A percentile compares a stretch with the other conserved stretches of the same genome.
Conservation (phyloP, 2,329 filamentous ascomycete genomes). For the Colletotrichum sp. region DNA sequence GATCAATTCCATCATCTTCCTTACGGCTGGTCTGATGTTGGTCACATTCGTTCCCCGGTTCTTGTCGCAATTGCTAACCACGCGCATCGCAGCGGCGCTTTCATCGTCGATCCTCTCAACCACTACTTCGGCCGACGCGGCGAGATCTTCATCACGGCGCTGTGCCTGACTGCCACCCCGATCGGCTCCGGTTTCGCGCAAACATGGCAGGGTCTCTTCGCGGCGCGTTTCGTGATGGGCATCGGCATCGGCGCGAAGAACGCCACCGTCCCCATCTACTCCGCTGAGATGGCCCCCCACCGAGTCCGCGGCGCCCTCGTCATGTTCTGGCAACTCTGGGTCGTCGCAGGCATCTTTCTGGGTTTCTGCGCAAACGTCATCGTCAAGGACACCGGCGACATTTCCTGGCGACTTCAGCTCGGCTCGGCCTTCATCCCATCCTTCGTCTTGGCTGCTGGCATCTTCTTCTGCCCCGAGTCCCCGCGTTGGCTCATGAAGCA, state of each 20-base stretch:
- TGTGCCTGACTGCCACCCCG: constrained; percentile 62
- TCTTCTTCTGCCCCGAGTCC: constrained; percentile 54
- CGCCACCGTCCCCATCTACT: constrained; percentile 72
- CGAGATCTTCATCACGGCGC: constrained; percentile 69
- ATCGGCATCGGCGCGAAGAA: constrained; percentile 73
- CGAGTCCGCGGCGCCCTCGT: constrained; percentile 76
- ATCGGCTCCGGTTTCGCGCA: constrained; percentile 65
- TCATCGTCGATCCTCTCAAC: constrained; percentile 72
- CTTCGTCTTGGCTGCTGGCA: constrained; percentile 59
- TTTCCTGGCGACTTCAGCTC: constrained; percentile 67
- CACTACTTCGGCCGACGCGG: constrained; percentile 69
- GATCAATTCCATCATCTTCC: constrained; percentile 50
- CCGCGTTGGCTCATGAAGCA: constrained; percentile 58
- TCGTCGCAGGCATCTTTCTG: constrained; percentile 45
- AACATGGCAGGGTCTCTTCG: constrained; percentile 70
- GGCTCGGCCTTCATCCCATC: constrained; percentile 62
- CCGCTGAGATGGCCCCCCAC: constrained; percentile 74
- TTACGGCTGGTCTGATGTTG: constrained; percentile 22
- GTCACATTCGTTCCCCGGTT: neutral
- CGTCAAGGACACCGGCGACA: constrained; percentile 54
- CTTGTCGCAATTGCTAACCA: neutral
- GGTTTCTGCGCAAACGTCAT: constrained; percentile 60
- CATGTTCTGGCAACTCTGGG: constrained; percentile 56
- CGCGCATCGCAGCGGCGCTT: constrained; percentile 53
- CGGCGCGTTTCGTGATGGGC: constrained; percentile 70